Percentiles rank a stretch among this genome's conserved stretches.
phyloP scores from a whole-genome alignment of 2,329 filamentous ascomycete genomes.

The Ciborinia camelliae region DNA sequence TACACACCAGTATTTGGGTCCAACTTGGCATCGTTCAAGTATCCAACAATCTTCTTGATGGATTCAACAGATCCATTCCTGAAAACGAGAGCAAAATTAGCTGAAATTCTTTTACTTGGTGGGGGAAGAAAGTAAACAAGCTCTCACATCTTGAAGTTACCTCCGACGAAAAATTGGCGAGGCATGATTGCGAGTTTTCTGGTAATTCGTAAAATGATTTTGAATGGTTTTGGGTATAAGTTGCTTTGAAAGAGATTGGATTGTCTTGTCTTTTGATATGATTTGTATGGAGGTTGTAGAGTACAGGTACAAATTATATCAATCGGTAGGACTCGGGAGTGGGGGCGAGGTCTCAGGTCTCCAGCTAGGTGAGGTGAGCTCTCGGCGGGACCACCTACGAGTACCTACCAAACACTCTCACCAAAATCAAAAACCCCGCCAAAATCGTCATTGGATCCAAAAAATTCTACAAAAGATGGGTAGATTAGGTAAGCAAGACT shows the following conservation, averaged over 20 bases:
- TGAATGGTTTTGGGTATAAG: neutral
- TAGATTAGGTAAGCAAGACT: too few species aligned
- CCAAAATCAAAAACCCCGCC: slow-evolving; percentile 15
- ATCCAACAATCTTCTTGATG: slow-evolving; percentile 85
- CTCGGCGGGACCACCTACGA: too few species aligned
- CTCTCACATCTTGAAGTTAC: slow-evolving; percentile 98
- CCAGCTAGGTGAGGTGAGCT: slow-evolving; percentile 15
- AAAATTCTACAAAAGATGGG: neutral
- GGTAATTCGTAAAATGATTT: slow-evolving; percentile 15
- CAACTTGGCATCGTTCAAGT: slow-evolving; percentile 82
- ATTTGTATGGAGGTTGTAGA: neutral
- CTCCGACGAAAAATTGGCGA: slow-evolving; percentile 96
- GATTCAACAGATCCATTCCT: slow-evolving; percentile 92
- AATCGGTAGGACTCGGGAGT: slow-evolving; percentile 12
- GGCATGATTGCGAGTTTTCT: slow-evolving; percentile 56
- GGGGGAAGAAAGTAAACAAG: slow-evolving; percentile 16
- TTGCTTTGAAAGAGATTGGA: neutral
- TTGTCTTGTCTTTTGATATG: neutral
- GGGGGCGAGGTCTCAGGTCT: too few species aligned
- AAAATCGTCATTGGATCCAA: slow-evolving; percentile 17
- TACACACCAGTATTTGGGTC: slow-evolving; percentile 69
- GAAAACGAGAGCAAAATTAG: slow-evolving; percentile 21
- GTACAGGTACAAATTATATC: neutral
- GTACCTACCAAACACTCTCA: too few species aligned
- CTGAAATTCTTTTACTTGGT: slow-evolving; percentile 13